Conservation (phyloP, 2,329 filamentous ascomycete genomes). For the Aulographum hederae region DNA sequence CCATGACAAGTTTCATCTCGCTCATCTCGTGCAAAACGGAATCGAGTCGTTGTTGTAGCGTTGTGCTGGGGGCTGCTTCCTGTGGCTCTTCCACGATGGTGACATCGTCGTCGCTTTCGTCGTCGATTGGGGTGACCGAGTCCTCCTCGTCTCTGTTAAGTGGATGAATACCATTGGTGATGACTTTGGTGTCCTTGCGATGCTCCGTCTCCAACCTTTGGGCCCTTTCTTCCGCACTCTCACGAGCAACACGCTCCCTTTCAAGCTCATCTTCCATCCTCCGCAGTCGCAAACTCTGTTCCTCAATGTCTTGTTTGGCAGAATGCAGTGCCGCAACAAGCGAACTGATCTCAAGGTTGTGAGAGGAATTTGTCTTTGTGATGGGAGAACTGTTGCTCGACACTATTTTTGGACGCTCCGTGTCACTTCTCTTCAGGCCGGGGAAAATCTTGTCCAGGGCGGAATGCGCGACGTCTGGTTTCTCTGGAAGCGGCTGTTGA, state of each 20-base stretch:
- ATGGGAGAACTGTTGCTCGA: slow-evolving; percentile 36
- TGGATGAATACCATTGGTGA: not conserved
- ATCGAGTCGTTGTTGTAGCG: slow-evolving; percentile 55
- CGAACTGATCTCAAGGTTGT: slow-evolving; percentile 45
- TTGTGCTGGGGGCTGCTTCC: slow-evolving; percentile 5
- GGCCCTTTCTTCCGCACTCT: slow-evolving; percentile 68
- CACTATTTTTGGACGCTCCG: slow-evolving; percentile 50
- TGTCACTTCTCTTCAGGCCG: slow-evolving; percentile 56
- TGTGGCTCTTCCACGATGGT: slow-evolving; percentile 16
- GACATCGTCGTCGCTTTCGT: slow-evolving; percentile 7
- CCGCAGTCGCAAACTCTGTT: slow-evolving; percentile 60
- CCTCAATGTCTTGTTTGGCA: slow-evolving; percentile 73
- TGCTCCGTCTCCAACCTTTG: slow-evolving; percentile 49
- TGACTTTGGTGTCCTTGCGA: slow-evolving; percentile 19
- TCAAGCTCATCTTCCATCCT: slow-evolving; percentile 63
- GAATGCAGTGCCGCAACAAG: slow-evolving; percentile 70
- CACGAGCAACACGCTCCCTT: slow-evolving; percentile 64
- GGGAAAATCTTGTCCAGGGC: slow-evolving; percentile 26
- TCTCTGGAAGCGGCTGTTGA: slow-evolving; percentile 82
- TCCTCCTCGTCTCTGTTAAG: slow-evolving; percentile 17
- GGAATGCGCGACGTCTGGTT: slow-evolving; percentile 49
- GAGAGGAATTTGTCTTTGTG: slow-evolving; percentile 19
- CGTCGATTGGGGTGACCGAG: slow-evolving; percentile 10
- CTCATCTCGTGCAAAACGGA: slow-evolving; percentile 63
- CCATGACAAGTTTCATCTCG: slow-evolving; percentile 62